Evolutionary conservation across 2,329 filamentous ascomycete genomes (phyloP).

Genomic region (Aspergillus novofumigatus): DNA sequence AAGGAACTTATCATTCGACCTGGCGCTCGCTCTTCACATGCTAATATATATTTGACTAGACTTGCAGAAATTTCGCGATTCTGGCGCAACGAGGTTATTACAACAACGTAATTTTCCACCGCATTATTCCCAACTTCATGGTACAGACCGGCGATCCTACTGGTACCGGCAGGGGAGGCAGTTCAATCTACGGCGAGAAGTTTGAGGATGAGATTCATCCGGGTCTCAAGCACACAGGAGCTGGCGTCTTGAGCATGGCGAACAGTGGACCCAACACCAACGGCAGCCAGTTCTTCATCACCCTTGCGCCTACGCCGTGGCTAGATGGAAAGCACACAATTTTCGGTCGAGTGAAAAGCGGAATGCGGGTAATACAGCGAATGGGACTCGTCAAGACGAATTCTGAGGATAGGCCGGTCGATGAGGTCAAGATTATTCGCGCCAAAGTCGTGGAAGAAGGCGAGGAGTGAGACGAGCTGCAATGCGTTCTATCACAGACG

Average conservation of each 20-base stretch:
- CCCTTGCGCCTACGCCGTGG: conserved; percentile 90
- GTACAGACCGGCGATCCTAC: conserved; percentile 92
- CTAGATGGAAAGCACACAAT: conserved; percentile 96
- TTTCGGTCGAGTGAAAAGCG: conserved; percentile 83
- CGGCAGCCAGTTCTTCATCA: conserved; percentile 94
- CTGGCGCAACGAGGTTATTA: conserved; percentile 84
- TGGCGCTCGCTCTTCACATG: not conserved
- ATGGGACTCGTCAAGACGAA: conserved; percentile 86
- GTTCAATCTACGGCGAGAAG: conserved; percentile 85
- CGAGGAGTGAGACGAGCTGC: conserved; percentile 29
- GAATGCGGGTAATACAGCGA: conserved; percentile 76
- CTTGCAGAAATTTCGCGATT: conserved; percentile 81
- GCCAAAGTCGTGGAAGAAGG: conserved; percentile 66
- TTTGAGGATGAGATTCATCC: conserved; percentile 88
- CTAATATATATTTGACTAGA: conserved; percentile 42
- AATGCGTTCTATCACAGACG: not conserved
- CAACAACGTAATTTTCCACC: conserved; percentile 80
- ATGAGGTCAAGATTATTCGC: conserved; percentile 75
- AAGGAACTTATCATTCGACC: not conserved
- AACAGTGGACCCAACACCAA: conserved; percentile 92
- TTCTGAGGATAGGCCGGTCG: conserved; percentile 71
- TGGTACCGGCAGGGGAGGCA: conserved; percentile 83
- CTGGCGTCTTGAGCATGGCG: conserved; percentile 93
- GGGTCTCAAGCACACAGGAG: conserved; percentile 82
- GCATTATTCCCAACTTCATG: conserved; percentile 96